Evolutionary conservation across 495 filamentous ascomycete genomes (phyloP).

Genomic region (Eremomyces bilateralis): DNA sequence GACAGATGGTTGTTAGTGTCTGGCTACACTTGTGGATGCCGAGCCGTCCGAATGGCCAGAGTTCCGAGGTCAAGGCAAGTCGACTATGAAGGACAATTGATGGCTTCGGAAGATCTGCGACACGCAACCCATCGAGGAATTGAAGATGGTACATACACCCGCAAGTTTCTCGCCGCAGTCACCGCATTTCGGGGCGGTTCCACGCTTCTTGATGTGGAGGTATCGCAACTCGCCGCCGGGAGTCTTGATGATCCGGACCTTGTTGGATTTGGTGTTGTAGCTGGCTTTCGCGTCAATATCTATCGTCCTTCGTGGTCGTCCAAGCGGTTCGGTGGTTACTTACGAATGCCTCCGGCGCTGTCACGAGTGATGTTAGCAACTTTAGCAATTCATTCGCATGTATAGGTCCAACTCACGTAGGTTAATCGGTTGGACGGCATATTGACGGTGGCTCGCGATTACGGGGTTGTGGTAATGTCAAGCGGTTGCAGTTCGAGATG

Average conservation of each 20-base stretch:
- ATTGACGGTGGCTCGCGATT: slow-evolving; percentile 32
- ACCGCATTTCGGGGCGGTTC: slow-evolving; percentile 91
- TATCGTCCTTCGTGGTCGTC: slow-evolving; percentile 1
- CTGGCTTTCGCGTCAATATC: slow-evolving; percentile 11
- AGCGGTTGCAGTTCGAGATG: not conserved
- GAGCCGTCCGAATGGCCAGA: not conserved
- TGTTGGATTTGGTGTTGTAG: slow-evolving; percentile 96
- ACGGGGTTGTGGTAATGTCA: slow-evolving; percentile 30
- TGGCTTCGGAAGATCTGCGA: no score
- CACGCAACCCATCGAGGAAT: no score
- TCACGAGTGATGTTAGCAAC: no score
- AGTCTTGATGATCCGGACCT: slow-evolving; percentile 86
- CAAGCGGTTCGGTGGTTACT: not conserved
- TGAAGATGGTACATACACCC: slow-evolving; percentile 81
- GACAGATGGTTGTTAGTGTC: not conserved
- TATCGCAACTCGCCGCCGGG: slow-evolving; percentile 85
- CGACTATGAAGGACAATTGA: no score
- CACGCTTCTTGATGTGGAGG: slow-evolving; percentile 97
- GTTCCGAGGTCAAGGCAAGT: no score
- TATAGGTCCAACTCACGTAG: slow-evolving; percentile 50
- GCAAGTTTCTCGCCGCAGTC: slow-evolving; percentile 69
- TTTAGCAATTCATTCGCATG: no score
- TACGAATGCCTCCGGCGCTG: slow-evolving; percentile 5
- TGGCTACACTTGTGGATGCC: no score
- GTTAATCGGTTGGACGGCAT: slow-evolving; percentile 52